Evolutionary conservation across 441 rosid species (phyloP), one percentile per base, ranked within the genome.

Genomic region (Arabidopsis lyrata): DNA sequence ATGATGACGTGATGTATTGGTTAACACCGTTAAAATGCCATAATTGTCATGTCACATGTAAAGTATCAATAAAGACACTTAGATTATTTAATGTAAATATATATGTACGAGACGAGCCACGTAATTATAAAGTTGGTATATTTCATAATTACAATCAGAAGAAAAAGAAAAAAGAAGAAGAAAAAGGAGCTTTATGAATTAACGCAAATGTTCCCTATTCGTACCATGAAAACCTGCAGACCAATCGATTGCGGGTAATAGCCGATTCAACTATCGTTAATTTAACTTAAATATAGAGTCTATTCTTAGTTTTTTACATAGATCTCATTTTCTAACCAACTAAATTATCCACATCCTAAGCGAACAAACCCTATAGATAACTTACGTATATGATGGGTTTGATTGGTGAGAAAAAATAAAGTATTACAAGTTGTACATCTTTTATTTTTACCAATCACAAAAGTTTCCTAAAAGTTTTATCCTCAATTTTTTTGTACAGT

Each of bases 221-320:
- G 52, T 75, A 70, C 71, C 75, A 69, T 76, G 66, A 50, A 69
- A 55, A 69, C 79, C 70, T 76, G 79, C 71, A 39, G 13, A 63
- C 75, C 80, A 49, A 31, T 76, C 66, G 67, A 36, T 69, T 63
- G 70, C 73, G 70, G 47, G 66, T 15, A 76, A 44, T 61, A 59
- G 68, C 73, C 50, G 12, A 47, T 29, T 58, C 54, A 66, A 38
- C 20, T 49, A 39, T 39, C 65, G 10, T 56, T 73, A 5, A 22
- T 50, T 38, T 20, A 39, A 39, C 49, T 1, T 36, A 16, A 18
- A 58, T 36, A 8, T 32, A 56, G 5, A n/a, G 39, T 7, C 20
- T n/a, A n/a, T 1, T 50, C 5, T 5, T 6, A 34, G 36, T 5
- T 35, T 6, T 11, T 31, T 31, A 56, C 61, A 15, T 55, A 4